Conservation (phyloP, 192 early-diverging fungal species). For the Gryganskiella cystojenkinii region DNA sequence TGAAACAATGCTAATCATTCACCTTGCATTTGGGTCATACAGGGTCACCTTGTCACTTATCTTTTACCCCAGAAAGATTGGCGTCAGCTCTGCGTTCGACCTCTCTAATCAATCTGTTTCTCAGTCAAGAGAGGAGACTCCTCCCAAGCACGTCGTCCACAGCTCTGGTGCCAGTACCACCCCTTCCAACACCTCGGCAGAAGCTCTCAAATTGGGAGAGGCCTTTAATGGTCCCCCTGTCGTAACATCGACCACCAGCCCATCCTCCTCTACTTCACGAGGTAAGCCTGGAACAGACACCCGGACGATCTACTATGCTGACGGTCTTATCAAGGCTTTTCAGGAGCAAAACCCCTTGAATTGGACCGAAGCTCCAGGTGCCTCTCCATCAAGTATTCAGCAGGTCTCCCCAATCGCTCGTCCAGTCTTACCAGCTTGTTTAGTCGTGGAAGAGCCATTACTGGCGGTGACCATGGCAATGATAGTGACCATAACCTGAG, state of each 20-base stretch:
- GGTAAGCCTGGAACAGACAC: constrained; percentile 2
- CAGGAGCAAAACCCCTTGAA: background rate
- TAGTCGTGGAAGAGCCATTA: too few relatives aligned
- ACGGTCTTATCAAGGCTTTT: constrained; percentile 30
- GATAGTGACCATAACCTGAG: too few relatives aligned
- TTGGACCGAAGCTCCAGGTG: background rate
- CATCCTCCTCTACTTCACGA: too few relatives aligned
- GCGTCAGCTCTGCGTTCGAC: constrained; percentile 16
- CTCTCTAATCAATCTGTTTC: too few relatives aligned
- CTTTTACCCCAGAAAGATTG: constrained; percentile 43
- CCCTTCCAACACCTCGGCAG: background rate
- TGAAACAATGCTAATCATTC: too few relatives aligned
- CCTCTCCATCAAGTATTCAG: background rate
- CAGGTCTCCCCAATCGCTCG: constrained; percentile 1
- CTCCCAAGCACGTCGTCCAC: constrained; percentile 22
- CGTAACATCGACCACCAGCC: background rate
- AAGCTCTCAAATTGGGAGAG: background rate
- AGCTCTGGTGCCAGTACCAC: constrained; percentile 1
- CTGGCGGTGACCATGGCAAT: too few relatives aligned
- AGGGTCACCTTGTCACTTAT: constrained; percentile 45
- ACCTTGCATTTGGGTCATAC: background rate
- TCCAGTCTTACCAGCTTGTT: too few relatives aligned
- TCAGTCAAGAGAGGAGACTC: background rate
- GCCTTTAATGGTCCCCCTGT: background rate
- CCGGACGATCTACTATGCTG: constrained; percentile 37